A percentile compares a stretch with the other conserved stretches of the same genome.
Conservation (phyloP, 1,139 yeast genomes). For the Wickerhamiella infanticola region DNA sequence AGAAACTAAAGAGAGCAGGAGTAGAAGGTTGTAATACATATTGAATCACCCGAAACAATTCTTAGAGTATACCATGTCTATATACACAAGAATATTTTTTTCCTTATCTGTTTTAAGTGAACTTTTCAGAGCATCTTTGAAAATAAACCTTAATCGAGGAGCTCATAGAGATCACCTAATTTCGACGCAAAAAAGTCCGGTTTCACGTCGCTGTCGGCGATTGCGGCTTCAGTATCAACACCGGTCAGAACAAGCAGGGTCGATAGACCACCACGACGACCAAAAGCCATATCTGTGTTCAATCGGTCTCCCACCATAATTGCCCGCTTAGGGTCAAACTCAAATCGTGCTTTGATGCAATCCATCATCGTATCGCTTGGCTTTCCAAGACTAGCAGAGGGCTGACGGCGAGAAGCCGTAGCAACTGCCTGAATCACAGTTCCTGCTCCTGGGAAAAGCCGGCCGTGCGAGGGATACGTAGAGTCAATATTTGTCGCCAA, state of each 20-base stretch:
- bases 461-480: conserved; percentile 81
- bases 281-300: conserved; percentile 90
- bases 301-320: conserved; percentile 93
- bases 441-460: conserved; percentile 87
- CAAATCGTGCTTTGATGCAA: conserved; percentile 58
- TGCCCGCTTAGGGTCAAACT: conserved; percentile 45
- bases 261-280: conserved; percentile 67
- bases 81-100: no score
- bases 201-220: conserved; percentile 30
- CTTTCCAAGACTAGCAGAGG: conserved; percentile 67
- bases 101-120: no score
- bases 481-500: conserved; percentile 94
- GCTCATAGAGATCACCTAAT: conserved; percentile 61
- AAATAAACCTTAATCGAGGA: conserved; percentile 17
- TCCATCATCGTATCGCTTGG: conserved; percentile 87
- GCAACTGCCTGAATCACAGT: conserved; percentile 73
- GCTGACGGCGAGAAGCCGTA: conserved; percentile 58
- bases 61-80: no score
- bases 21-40: no score
- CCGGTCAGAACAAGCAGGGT: conserved; percentile 85
- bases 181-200: conserved; percentile 63
- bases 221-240: conserved; percentile 58
- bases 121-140: background rate
- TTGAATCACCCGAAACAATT: no score
- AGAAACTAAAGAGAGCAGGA: no score